phyloP scores from a whole-genome alignment of 2,329 filamentous ascomycete genomes.

The Coccinonectria pachysandricola region DNA sequence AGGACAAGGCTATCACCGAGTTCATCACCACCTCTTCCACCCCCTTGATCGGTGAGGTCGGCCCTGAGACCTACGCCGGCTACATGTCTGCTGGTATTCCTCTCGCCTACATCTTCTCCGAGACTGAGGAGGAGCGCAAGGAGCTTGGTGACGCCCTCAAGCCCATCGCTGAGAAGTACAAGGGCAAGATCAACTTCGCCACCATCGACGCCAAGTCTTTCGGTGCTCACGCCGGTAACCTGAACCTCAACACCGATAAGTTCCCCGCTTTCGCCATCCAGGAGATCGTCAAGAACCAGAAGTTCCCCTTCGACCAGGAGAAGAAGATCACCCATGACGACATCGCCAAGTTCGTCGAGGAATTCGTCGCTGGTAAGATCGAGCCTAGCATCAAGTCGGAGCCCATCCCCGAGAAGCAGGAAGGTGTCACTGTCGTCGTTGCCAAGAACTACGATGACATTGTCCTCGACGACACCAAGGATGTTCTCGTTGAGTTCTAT shows the following conservation, averaged over 20 bases:
- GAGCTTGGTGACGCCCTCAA: constrained; percentile 68
- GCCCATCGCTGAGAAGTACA: constrained; percentile 80
- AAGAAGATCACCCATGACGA: constrained; percentile 62
- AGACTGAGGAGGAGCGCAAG: constrained; percentile 81
- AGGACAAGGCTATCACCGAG: constrained; percentile 64
- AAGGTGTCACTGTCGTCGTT: constrained; percentile 81
- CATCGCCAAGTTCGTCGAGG: constrained; percentile 74
- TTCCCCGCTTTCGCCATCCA: constrained; percentile 98
- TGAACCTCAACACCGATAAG: constrained; percentile 91
- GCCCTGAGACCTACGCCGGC: constrained; percentile 87
- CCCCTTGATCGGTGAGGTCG: constrained; percentile 88
- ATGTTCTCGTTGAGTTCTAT: constrained; percentile 97
- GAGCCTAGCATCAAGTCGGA: constrained; percentile 98
- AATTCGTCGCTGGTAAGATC: constrained; percentile 78
- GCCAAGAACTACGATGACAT: constrained; percentile 89
- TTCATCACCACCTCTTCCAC: constrained; percentile 81
- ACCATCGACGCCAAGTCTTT: constrained; percentile 93
- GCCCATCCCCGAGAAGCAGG: constrained; percentile 86
- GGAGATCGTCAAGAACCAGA: constrained; percentile 88
- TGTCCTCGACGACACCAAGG: constrained; percentile 88
- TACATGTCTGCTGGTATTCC: constrained; percentile 93
- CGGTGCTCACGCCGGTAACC: constrained; percentile 88
- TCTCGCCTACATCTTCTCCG: constrained; percentile 94
- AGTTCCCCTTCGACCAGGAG: constrained; percentile 87
- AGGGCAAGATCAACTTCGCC: constrained; percentile 93